These are phyloP conservation scores for Botrytis galanthina DNA, from an alignment of 2,329 filamentous ascomycete species.

Conservation along the genomic window DNA sequence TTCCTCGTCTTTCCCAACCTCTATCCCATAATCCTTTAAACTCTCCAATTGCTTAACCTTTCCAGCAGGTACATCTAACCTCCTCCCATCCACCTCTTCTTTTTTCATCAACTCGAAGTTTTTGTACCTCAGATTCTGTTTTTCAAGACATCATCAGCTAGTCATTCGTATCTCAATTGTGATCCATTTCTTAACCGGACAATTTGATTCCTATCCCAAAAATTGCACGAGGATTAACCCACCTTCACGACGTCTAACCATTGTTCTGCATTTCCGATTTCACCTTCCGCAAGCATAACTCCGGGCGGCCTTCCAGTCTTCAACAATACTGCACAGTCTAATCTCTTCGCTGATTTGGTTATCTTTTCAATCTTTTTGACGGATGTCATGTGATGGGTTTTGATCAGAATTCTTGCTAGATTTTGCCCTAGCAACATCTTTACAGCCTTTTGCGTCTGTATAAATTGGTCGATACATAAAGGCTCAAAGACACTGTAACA, in stretches of 20 bases:
- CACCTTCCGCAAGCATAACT: slow-evolving; percentile 70
- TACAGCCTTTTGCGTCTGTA: background rate
- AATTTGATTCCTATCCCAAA: background rate
- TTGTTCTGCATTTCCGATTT: slow-evolving; percentile 25
- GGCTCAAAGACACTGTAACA: background rate
- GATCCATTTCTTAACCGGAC: background rate
- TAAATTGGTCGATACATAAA: rapidly evolving
- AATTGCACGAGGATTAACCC: slow-evolving; percentile 5
- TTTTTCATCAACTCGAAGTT: slow-evolving; percentile 35
- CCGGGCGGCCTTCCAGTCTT: slow-evolving; percentile 68
- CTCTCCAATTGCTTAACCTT: slow-evolving; percentile 29
- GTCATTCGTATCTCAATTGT: background rate
- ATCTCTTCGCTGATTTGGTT: slow-evolving; percentile 60
- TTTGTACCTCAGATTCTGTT: slow-evolving; percentile 36
- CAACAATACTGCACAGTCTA: slow-evolving; percentile 60
- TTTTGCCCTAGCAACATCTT: background rate
- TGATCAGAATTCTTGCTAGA: slow-evolving; percentile 56
- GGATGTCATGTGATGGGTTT: slow-evolving; percentile 79
- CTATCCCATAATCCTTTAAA: slow-evolving; percentile 30
- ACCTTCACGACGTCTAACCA: slow-evolving; percentile 35
- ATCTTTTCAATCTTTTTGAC: slow-evolving; percentile 69
- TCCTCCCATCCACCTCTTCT: slow-evolving; percentile 24
- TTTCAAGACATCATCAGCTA: background rate
- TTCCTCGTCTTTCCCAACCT: slow-evolving; percentile 26
- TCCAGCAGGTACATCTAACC: slow-evolving; percentile 27